These are phyloP conservation scores for Colletotrichum costaricense DNA, from an alignment of 2,329 filamentous ascomycete genomes.

Conservation along the genomic window DNA sequence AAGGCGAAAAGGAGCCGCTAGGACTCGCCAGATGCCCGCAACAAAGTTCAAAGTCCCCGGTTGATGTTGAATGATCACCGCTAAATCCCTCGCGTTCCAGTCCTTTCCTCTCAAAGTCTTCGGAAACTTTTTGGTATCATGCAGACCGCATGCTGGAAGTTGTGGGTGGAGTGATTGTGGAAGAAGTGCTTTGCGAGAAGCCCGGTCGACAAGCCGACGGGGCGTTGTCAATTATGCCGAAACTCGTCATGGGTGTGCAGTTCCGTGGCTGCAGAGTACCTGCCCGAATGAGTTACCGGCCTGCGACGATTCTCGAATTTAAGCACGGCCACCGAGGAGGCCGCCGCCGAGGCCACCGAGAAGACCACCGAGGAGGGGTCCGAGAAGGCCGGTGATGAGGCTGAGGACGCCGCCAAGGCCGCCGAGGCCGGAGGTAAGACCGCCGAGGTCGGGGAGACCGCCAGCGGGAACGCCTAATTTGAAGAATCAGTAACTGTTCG, in stretches of 20 bases:
- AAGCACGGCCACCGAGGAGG: not conserved
- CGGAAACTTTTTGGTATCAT: not conserved
- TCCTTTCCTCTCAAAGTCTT: constrained; percentile 18
- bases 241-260: constrained; percentile 18
- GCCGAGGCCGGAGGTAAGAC: not conserved
- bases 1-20: constrained; percentile 7
- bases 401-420: not conserved
- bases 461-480: not conserved
- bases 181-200: not conserved
- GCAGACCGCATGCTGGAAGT: not conserved
- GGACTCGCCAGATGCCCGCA: constrained; percentile 21
- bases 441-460: not conserved
- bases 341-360: not conserved
- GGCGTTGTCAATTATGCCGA: not conserved
- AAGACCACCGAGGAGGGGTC: not conserved
- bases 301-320: not conserved
- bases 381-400: not conserved
- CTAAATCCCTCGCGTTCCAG: constrained; percentile 7
- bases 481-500: not conserved
- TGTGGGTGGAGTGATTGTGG: not conserved
- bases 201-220: not conserved
- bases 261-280: constrained; percentile 22
- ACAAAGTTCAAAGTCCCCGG: constrained; percentile 28
- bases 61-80: constrained; percentile 3
- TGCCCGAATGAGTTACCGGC: constrained; percentile 25